A percentile compares a stretch with the other conserved stretches of the same genome.
phyloP scores from a whole-genome alignment of 2,329 filamentous ascomycete species.

The Diaporthe amygdali region DNA sequence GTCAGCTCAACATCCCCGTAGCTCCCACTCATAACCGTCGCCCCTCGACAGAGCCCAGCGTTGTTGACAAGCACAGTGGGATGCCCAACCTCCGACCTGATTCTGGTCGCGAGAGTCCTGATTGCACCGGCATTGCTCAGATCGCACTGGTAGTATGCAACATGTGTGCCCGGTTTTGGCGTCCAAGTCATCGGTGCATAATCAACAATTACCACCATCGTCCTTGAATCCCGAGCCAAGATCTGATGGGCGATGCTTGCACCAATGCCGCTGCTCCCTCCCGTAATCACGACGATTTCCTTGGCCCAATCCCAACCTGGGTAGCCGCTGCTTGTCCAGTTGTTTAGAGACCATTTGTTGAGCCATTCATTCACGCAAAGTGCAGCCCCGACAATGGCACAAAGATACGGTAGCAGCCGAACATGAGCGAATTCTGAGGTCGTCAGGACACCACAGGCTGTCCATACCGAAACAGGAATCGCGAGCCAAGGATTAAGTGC shows the following conservation, averaged over 20 bases:
- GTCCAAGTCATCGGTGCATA: slow-evolving; percentile 37
- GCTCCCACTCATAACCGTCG: slow-evolving; percentile 34
- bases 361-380: neutral
- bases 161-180: slow-evolving; percentile 26
- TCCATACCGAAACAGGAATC: neutral
- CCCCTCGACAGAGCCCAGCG: slow-evolving; percentile 37
- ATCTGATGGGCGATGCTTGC: slow-evolving; percentile 39
- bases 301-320: slow-evolving; percentile 41
- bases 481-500: neutral
- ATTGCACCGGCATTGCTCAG: slow-evolving; percentile 40
- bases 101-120: slow-evolving; percentile 32
- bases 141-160: slow-evolving; percentile 44
- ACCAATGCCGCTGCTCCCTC: slow-evolving; percentile 49
- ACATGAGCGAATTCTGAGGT: neutral
- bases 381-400: neutral
- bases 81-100: slow-evolving; percentile 40
- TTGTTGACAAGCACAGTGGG: slow-evolving; percentile 44
- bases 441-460: neutral
- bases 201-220: slow-evolving; percentile 40
- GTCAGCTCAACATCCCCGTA: slow-evolving; percentile 37
- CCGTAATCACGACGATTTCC: slow-evolving; percentile 50
- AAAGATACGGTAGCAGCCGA: neutral
- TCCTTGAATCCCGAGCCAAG: slow-evolving; percentile 31
- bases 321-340: neutral
- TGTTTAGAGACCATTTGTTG: neutral